phyloP scores from a whole-genome alignment of 805 yeast species.

The Candida lessepsii region DNA sequence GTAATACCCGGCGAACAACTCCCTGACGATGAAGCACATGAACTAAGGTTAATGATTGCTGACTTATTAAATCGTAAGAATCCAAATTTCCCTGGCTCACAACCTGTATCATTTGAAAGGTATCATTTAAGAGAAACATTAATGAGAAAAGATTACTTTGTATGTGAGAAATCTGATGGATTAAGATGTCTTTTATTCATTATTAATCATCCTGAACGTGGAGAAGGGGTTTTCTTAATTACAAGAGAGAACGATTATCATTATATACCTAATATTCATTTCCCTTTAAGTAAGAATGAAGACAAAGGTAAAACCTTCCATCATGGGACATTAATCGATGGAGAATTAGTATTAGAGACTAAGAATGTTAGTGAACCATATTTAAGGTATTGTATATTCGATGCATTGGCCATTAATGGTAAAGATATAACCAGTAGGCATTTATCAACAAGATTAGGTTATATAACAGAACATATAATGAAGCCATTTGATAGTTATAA shows the following conservation, averaged over 20 bases:
- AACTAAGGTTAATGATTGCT: slow-evolving; percentile 67
- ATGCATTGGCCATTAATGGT: slow-evolving; percentile 83
- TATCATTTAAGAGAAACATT: slow-evolving; percentile 66
- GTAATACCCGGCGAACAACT: slow-evolving; percentile 82
- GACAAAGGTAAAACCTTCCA: slow-evolving; percentile 60
- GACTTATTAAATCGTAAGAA: slow-evolving; percentile 53
- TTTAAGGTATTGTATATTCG: slow-evolving; percentile 82
- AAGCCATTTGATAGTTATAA: slow-evolving; percentile 78
- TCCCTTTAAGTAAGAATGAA: slow-evolving; percentile 55
- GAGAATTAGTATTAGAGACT: slow-evolving; percentile 81
- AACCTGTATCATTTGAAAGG: slow-evolving; percentile 87
- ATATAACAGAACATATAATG: slow-evolving; percentile 76
- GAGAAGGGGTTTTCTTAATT: slow-evolving; percentile 85
- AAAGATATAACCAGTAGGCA: slow-evolving; percentile 65
- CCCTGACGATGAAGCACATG: slow-evolving; percentile 68
- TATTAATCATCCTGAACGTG: slow-evolving; percentile 64
- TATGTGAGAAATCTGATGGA: slow-evolving; percentile 96
- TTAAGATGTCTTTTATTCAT: slow-evolving; percentile 76
- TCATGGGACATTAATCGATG: slow-evolving; percentile 88
- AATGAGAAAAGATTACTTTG: slow-evolving; percentile 74
- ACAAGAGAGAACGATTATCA: slow-evolving; percentile 87
- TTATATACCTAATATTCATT: slow-evolving; percentile 78
- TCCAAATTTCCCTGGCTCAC: slow-evolving; percentile 83
- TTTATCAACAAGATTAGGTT: slow-evolving; percentile 80
- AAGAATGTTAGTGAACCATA: slow-evolving; percentile 53